Evolutionary conservation across 352 stramenopile species (phyloP).

Genomic region (Globisporangium echinulatum): DNA sequence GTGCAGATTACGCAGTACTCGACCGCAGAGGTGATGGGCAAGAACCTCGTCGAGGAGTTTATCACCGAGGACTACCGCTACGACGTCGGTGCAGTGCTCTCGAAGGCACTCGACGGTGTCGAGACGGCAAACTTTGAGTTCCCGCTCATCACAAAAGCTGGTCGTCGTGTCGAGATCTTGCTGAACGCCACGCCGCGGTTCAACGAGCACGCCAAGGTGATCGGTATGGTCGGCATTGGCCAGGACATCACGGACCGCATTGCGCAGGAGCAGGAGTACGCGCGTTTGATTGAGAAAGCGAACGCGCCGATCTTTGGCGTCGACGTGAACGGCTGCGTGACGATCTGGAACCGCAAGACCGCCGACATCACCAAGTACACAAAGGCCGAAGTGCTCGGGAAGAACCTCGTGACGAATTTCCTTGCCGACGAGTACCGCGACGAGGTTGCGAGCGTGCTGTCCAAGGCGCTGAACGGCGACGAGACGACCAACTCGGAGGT

Average conservation of each 20-base stretch:
- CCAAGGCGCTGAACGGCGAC: constrained; percentile 49
- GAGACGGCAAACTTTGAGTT: constrained; percentile 66
- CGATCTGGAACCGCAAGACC: constrained; percentile 52
- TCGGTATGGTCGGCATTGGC: constrained; percentile 86
- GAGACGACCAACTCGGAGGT: constrained; percentile 85
- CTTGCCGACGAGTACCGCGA: constrained; percentile 51
- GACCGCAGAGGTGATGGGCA: constrained; percentile 10
- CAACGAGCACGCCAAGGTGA: constrained; percentile 72
- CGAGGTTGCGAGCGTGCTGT: constrained; percentile 38
- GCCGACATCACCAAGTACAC: constrained; percentile 43
- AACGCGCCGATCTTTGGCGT: constrained; percentile 67
- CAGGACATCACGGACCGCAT: constrained; percentile 82
- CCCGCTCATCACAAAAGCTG: constrained; percentile 44
- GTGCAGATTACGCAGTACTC: constrained; percentile 2
- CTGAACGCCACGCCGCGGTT: constrained; percentile 46
- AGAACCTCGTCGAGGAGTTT: constrained; percentile 66
- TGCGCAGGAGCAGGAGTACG: constrained; percentile 60
- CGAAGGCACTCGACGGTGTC: constrained; percentile 28
- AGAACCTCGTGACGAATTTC: constrained; percentile 49
- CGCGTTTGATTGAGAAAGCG: constrained; percentile 50
- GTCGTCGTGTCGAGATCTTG: constrained; percentile 40
- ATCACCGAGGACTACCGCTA: constrained; percentile 48
- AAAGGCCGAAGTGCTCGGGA: constrained; percentile 33
- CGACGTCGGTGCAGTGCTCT: constrained; percentile 22
- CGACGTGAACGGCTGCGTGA: constrained; percentile 50